Evolutionary conservation across 306 rosid species (phyloP).

Genomic region (Cicer bijugum): DNA sequence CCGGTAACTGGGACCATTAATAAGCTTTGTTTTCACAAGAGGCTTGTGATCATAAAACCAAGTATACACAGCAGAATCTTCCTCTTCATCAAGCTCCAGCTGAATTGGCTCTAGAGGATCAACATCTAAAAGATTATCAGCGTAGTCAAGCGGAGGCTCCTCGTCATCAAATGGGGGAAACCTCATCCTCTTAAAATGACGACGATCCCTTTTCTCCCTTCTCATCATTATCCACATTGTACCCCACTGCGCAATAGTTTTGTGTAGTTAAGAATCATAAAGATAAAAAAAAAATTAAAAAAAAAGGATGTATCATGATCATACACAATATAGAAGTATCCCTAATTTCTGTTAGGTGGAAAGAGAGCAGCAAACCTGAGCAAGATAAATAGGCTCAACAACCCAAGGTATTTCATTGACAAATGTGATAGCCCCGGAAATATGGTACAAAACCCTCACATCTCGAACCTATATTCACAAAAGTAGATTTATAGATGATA

Average conservation of each 20-base stretch:
- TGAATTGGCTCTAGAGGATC: conserved; percentile 99
- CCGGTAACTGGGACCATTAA: conserved; percentile 97
- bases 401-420: conserved; percentile 99
- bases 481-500: background rate
- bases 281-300: background rate
- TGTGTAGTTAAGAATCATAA: background rate
- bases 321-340: background rate
- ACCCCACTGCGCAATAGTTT: conserved; percentile 77
- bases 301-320: background rate
- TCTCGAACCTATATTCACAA: conserved; percentile 78
- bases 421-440: conserved; percentile 98
- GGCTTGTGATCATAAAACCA: conserved; percentile 99
- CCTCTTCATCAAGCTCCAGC: conserved; percentile 94
- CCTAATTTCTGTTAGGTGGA: background rate
- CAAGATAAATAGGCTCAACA: conserved; percentile 95
- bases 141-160: conserved; percentile 97
- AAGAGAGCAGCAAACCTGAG: conserved; percentile 67
- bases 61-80: conserved; percentile 94
- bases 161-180: conserved; percentile 99
- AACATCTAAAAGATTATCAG: conserved; percentile 94
- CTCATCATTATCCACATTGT: conserved; percentile 99
- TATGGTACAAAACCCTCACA: conserved; percentile 90
- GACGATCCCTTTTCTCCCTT: conserved; percentile 99
- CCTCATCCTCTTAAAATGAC: conserved; percentile 98
- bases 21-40: conserved; percentile 94